phyloP scores from a whole-genome alignment of 2,329 filamentous ascomycete species.

The Fusarium sarcochroum region DNA sequence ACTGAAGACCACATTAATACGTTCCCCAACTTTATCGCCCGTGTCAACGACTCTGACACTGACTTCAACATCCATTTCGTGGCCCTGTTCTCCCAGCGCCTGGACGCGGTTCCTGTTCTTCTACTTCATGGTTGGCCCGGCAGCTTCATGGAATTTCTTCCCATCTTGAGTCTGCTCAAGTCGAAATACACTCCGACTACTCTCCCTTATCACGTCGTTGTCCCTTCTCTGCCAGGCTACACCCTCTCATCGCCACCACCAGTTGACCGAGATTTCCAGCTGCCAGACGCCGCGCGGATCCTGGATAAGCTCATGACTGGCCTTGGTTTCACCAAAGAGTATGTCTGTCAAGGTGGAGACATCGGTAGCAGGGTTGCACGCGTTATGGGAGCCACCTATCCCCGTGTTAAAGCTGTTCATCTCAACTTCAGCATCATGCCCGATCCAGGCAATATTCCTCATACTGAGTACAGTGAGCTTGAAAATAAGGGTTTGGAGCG shows the following conservation, averaged over 20 bases:
- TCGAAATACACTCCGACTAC: slow-evolving; percentile 7
- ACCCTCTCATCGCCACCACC: slow-evolving; percentile 5
- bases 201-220: slow-evolving; percentile 4
- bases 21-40: slow-evolving; percentile 4
- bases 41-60: not conserved
- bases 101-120: not conserved
- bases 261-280: not conserved
- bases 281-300: not conserved
- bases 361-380: slow-evolving; percentile 5
- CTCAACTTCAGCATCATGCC: slow-evolving; percentile 9
- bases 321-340: slow-evolving; percentile 9
- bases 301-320: slow-evolving; percentile 15
- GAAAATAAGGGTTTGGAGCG: slow-evolving; percentile 3
- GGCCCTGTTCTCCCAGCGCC: not conserved
- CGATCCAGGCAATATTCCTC: not conserved
- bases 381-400: not conserved
- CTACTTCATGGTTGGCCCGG: slow-evolving; percentile 21
- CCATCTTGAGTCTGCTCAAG: slow-evolving; percentile 14
- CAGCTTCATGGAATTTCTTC: slow-evolving; percentile 8
- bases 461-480: not conserved
- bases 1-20: slow-evolving; percentile 13
- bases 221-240: not conserved
- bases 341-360: slow-evolving; percentile 12
- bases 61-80: slow-evolving; percentile 3
- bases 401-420: not conserved